Evolutionary conservation across 805 yeast species (phyloP).

Genomic region (Metschnikowia drakensbergensis): DNA sequence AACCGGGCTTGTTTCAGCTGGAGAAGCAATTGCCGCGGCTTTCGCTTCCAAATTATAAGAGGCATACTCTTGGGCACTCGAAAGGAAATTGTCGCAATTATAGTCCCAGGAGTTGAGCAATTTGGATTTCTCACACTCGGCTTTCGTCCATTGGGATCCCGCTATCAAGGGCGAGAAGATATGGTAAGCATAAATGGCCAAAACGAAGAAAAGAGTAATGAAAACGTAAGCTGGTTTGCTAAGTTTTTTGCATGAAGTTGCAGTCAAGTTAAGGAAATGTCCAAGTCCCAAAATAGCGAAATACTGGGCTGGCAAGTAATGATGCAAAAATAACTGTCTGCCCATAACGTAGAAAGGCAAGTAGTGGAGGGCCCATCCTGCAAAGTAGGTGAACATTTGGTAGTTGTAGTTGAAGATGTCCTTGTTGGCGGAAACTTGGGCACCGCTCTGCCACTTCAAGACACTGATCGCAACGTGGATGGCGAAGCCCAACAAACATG

Average conservation of each 20-base stretch:
- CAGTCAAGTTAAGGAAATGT: conserved; percentile 57
- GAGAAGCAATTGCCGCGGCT: conserved; percentile 3
- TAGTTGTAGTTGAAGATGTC: conserved; percentile 61
- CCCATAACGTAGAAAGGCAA: conserved; percentile 82
- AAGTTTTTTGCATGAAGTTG: conserved; percentile 34
- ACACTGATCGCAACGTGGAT: conserved; percentile 46
- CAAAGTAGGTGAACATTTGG: conserved; percentile 55
- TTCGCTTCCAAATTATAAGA: conserved; percentile 7
- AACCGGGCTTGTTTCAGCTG: conserved; percentile 7
- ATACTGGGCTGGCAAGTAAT: conserved; percentile 88
- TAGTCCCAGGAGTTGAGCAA: conserved; percentile 78
- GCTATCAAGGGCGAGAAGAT: conserved; percentile 70
- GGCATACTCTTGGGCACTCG: conserved; percentile 24
- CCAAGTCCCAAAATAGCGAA: conserved; percentile 77
- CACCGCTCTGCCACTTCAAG: conserved; percentile 60
- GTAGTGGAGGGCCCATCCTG: conserved; percentile 73
- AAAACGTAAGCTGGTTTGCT: conserved; percentile 43
- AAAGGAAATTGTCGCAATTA: conserved; percentile 62
- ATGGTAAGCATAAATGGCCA: conserved; percentile 52
- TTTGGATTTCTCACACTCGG: conserved; percentile 59
- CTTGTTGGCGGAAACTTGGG: conserved; percentile 42
- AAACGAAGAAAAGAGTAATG: conserved; percentile 46
- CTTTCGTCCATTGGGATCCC: conserved; percentile 76
- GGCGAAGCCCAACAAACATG: conserved; percentile 47
- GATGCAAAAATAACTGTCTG: conserved; percentile 90